Evolutionary conservation across 192 early-diverging fungal species (phyloP).

Genomic region (Entomortierella beljakovae): DNA sequence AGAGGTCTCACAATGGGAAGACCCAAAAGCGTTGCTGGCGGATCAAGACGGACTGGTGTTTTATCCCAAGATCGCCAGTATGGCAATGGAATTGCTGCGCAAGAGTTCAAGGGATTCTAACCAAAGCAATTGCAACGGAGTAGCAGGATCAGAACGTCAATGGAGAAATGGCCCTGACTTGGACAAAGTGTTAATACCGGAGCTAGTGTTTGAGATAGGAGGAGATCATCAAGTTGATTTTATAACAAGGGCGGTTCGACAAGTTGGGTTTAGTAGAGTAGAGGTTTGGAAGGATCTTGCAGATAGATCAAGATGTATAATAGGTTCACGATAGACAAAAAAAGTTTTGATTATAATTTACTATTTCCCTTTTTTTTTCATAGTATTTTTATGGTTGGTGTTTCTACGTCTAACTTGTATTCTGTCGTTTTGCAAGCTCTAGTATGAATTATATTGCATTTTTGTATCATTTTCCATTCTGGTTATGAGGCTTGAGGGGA

Average conservation of each 20-base stretch:
- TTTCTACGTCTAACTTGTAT: neutral
- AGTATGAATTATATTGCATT: neutral
- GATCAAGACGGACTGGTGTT: constrained; percentile 70
- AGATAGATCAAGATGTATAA: constrained; percentile 58
- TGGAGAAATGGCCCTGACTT: constrained; percentile 42
- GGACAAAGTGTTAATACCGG: constrained; percentile 59
- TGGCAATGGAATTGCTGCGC: constrained; percentile 53
- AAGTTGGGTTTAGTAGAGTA: constrained; percentile 65
- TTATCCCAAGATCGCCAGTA: constrained; percentile 65
- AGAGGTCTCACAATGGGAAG: constrained; percentile 91
- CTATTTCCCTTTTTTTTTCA: neutral
- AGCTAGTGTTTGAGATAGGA: constrained; percentile 88
- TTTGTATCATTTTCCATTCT: no score
- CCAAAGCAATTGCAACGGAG: neutral
- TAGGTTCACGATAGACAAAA: constrained; percentile 2
- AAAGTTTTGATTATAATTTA: neutral
- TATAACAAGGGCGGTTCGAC: constrained; percentile 58
- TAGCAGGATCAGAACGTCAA: constrained; percentile 2
- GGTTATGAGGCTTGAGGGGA: no score
- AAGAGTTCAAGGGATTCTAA: neutral
- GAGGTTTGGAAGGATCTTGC: constrained; percentile 87
- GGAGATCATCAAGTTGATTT: constrained; percentile 72
- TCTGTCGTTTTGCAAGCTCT: neutral
- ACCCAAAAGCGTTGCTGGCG: constrained; percentile 77
- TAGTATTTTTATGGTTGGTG: neutral